Conservation (phyloP, 1,284 basidiomycete species). For the Caloboletus inedulis region DNA sequence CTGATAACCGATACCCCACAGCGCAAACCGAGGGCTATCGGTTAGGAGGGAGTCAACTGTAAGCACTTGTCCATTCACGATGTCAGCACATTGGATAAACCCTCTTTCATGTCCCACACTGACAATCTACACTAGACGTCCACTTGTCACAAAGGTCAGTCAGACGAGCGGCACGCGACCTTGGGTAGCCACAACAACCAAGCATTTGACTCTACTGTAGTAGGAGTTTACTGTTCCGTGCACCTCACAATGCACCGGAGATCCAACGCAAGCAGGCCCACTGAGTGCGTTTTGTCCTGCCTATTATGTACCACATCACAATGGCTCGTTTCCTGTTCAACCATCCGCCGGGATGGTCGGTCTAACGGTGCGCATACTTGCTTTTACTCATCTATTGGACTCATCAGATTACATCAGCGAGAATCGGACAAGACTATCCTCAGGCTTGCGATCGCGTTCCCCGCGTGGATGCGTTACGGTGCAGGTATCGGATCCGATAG, state of each 20-base stretch:
- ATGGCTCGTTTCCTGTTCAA: not conserved
- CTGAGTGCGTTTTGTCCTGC: not conserved
- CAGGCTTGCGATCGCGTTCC: too few relatives aligned
- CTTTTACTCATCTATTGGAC: too few relatives aligned
- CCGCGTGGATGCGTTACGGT: too few relatives aligned
- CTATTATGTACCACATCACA: too few relatives aligned
- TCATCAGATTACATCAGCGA: too few relatives aligned
- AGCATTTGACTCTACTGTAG: accelerated
- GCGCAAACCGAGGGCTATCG: too few relatives aligned
- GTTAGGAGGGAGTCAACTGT: not conserved
- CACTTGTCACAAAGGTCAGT: not conserved
- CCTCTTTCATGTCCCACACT: not conserved
- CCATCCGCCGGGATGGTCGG: not conserved
- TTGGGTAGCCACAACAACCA: too few relatives aligned
- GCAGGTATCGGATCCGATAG: too few relatives aligned
- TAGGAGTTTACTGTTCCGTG: not conserved
- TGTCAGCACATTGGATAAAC: not conserved
- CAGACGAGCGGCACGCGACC: not conserved
- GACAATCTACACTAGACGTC: not conserved
- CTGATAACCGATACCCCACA: too few relatives aligned
- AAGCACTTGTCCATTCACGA: not conserved
- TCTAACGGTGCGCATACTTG: not conserved
- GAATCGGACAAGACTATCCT: too few relatives aligned
- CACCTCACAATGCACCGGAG: not conserved
- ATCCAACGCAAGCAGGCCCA: not conserved